Conservation (phyloP, 495 filamentous ascomycete species). For the Neurospora sp. region DNA sequence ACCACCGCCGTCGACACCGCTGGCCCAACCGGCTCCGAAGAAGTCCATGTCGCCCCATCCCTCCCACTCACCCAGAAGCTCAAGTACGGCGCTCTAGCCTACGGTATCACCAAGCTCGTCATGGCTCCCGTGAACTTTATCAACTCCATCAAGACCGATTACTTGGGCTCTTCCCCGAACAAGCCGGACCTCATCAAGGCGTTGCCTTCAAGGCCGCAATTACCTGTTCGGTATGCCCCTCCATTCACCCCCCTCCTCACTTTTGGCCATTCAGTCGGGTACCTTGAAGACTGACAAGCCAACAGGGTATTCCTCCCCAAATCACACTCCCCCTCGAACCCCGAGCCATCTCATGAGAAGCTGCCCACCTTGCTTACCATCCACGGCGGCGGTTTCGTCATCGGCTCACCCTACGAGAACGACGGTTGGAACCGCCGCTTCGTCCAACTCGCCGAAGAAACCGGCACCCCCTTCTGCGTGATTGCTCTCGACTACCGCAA, state of each 20-base stretch:
- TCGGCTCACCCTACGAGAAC: constrained; percentile 24
- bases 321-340: constrained; percentile 7
- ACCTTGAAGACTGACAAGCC: neutral
- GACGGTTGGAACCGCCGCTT: constrained; percentile 30
- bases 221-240: constrained; percentile 13
- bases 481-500: constrained; percentile 30
- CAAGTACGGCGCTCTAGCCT: neutral
- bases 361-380: constrained; percentile 28
- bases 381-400: constrained; percentile 33
- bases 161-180: neutral
- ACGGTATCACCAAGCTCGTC: neutral
- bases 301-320: constrained; percentile 26
- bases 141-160: constrained; percentile 29
- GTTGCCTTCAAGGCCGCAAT: constrained; percentile 7
- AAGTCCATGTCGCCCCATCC: neutral
- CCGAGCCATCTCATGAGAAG: neutral
- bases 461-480: constrained; percentile 14
- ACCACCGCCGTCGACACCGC: neutral
- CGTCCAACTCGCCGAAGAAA: constrained; percentile 11
- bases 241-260: too few relatives aligned
- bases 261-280: too few relatives aligned
- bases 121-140: neutral
- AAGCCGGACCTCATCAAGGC: constrained; percentile 13
- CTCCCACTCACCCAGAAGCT: neutral
- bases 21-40: neutral